Evolutionary conservation across 2,329 filamentous ascomycete genomes (phyloP).

Genomic region (Microdochium paspali): DNA sequence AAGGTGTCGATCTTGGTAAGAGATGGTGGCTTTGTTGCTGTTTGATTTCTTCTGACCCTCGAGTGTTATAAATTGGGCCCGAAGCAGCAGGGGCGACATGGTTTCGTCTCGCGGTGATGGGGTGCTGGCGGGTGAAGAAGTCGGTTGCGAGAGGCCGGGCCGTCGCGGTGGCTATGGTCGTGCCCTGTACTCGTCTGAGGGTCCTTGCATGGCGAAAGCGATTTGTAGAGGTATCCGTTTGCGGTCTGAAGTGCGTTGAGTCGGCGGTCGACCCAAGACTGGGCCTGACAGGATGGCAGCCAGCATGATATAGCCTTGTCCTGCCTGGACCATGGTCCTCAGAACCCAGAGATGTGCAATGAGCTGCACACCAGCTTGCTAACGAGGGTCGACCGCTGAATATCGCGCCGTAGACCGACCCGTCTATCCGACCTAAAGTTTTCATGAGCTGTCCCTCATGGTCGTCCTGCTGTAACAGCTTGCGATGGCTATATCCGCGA

Average conservation of each 20-base stretch:
- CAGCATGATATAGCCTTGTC: neutral
- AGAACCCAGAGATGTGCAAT: slow-evolving; percentile 2
- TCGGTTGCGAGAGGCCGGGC: neutral
- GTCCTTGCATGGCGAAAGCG: neutral
- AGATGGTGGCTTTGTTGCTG: neutral
- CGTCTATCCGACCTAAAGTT: slow-evolving; percentile 48
- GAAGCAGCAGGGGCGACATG: neutral
- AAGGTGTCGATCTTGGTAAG: neutral
- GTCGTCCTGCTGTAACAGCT: slow-evolving; percentile 1
- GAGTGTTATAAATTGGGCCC: neutral
- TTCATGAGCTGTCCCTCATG: slow-evolving; percentile 46
- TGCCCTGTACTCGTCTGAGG: neutral
- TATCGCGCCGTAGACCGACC: slow-evolving; percentile 49
- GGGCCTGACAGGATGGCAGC: neutral
- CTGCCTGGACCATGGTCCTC: slow-evolving; percentile 7
- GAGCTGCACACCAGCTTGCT: slow-evolving; percentile 8
- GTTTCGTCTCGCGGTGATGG: neutral
- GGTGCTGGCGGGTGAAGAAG: neutral
- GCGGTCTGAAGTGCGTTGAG: neutral
- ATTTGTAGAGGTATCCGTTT: neutral
- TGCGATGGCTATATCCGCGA: neutral
- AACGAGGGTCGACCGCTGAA: slow-evolving; percentile 33
- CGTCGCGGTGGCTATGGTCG: neutral
- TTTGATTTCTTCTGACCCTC: neutral
- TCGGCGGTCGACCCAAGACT: neutral